Conservation (phyloP, 352 stramenopile species). For the Phytopythium montanum region DNA sequence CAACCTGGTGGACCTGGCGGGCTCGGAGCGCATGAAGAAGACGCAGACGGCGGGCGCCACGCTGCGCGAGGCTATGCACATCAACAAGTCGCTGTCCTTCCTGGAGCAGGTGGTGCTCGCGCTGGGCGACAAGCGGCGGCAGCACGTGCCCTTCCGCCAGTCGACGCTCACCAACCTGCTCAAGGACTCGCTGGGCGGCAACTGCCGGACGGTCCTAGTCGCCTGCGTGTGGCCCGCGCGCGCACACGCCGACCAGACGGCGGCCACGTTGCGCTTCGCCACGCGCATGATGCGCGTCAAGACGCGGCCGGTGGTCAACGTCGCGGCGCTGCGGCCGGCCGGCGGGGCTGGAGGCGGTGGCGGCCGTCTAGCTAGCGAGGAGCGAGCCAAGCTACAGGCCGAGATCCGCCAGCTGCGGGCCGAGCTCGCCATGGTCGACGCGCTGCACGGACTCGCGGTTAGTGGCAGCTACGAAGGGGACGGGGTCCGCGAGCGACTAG, state of each 20-base stretch:
- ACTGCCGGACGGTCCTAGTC: slow-evolving; percentile 79
- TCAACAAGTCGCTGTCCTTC: slow-evolving; percentile 71
- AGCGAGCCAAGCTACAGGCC: slow-evolving; percentile 21
- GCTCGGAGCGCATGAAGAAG: slow-evolving; percentile 92
- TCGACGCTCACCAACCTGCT: slow-evolving; percentile 91
- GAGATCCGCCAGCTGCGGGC: slow-evolving; percentile 54
- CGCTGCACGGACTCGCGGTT: slow-evolving; percentile 36
- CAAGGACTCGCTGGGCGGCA: slow-evolving; percentile 84
- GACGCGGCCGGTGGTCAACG: slow-evolving; percentile 69
- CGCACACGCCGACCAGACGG: slow-evolving; percentile 72
- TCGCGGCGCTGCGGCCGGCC: slow-evolving; percentile 12
- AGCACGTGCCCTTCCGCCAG: slow-evolving; percentile 91
- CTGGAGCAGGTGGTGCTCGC: slow-evolving; percentile 90
- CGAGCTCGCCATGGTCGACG: slow-evolving; percentile 64
- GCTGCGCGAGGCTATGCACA: slow-evolving; percentile 44
- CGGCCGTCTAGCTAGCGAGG: slow-evolving; percentile 12
- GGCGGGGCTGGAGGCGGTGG: slow-evolving; percentile 10
- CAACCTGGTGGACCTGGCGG: slow-evolving; percentile 90
- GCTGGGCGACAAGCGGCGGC: slow-evolving; percentile 82
- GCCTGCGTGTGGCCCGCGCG: slow-evolving; percentile 83
- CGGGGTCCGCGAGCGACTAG: slow-evolving; percentile 6
- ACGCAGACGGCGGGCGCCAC: slow-evolving; percentile 37
- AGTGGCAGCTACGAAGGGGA: slow-evolving; percentile 4
- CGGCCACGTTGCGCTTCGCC: slow-evolving; percentile 90
- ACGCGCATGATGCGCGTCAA: slow-evolving; percentile 84